Base-by-base conservation (phyloP, 1,139 yeast species). In the Nadsonia starkeyi-henricii region DNA sequence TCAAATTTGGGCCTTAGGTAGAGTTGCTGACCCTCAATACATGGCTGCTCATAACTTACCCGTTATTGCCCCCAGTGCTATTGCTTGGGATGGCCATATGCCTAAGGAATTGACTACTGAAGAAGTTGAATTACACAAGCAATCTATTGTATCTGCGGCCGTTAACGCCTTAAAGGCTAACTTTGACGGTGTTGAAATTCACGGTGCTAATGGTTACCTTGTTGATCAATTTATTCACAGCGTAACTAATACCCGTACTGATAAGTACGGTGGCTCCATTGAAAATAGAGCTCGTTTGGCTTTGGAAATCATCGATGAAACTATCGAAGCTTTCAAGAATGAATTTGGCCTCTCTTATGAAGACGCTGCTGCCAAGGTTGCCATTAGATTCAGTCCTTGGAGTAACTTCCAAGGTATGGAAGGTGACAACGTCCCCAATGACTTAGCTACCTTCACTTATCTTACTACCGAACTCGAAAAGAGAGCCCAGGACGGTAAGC, bases 331-430 rank as follows among this genome's bases (percentile, higher is more conserved):
- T n/a, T n/a, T n/a, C n/a, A n/a, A n/a, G n/a, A n/a, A n/a, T n/a
- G n/a, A n/a, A n/a, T n/a, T n/a, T n/a, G n/a, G n/a, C n/a, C n/a
- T n/a, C n/a, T n/a, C n/a, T n/a, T n/a, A n/a, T n/a, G n/a, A n/a
- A n/a, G n/a, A n/a, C n/a, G n/a, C n/a, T n/a, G n/a, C n/a, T n/a
- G n/a, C n/a, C n/a, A n/a, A n/a, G n/a, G n/a, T n/a, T n/a, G n/a
- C n/a, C n/a, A n/a, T n/a, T n/a, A n/a, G n/a, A n/a, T n/a, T n/a
- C 70, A 70, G 9, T 8, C 86, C 86, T 43, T 78, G 61, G 58
- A 68, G 71, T 15, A 56, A 55, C 2, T 64, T 67, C 37, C 50
- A 48, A 21, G 48, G 45, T 17, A 42, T 49, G 13, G 46, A 18
- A 47, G 66, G 62, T 15, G 64, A 55, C n/a, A n/a, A n/a, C n/a